A percentile compares a stretch with the other conserved stretches of the same genome.
These are phyloP conservation scores for Umbelopsis ramanniana DNA, from an alignment of 192 early-diverging fungal genomes.

Conservation along the genomic window DNA sequence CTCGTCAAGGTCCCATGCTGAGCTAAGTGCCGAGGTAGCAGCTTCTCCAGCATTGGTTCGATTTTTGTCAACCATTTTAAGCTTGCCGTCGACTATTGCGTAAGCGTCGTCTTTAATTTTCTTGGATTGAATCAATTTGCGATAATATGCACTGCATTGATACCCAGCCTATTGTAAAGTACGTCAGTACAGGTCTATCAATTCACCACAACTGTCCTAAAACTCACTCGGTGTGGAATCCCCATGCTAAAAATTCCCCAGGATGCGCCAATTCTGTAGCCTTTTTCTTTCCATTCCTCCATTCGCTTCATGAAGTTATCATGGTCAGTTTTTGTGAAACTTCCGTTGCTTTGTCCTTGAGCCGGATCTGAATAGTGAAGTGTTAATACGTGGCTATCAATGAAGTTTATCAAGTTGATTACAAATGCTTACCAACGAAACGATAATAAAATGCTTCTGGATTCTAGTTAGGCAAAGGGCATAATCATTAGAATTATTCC, in stretches of 20 bases:
- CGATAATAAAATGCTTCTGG: constrained; percentile 59
- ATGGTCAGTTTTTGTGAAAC: constrained; percentile 47
- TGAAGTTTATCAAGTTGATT: not conserved
- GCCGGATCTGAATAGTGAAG: constrained; percentile 41
- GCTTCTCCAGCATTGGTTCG: constrained; percentile 38
- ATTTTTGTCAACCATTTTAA: constrained; percentile 51
- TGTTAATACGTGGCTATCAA: not conserved
- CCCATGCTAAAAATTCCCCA: constrained; percentile 60
- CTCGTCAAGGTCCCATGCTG: constrained; percentile 50
- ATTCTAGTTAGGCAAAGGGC: constrained; percentile 33
- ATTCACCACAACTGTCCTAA: not conserved
- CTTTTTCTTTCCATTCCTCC: constrained; percentile 49
- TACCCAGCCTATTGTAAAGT: constrained; percentile 48
- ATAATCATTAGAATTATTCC: too few relatives aligned
- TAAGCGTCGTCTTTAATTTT: constrained; percentile 55
- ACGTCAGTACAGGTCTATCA: not conserved
- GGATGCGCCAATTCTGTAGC: constrained; percentile 53
- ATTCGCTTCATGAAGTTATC: constrained; percentile 55
- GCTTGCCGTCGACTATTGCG: constrained; percentile 50
- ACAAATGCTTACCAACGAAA: constrained; percentile 51
- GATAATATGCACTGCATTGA: constrained; percentile 62
- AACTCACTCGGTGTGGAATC: constrained; percentile 51
- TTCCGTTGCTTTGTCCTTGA: constrained; percentile 58
- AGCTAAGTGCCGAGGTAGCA: constrained; percentile 46
- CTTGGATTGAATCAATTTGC: constrained; percentile 49